These are phyloP conservation scores for Mucor racemosus DNA, from an alignment of 371 early-diverging fungal species.

Conservation along the genomic window DNA sequence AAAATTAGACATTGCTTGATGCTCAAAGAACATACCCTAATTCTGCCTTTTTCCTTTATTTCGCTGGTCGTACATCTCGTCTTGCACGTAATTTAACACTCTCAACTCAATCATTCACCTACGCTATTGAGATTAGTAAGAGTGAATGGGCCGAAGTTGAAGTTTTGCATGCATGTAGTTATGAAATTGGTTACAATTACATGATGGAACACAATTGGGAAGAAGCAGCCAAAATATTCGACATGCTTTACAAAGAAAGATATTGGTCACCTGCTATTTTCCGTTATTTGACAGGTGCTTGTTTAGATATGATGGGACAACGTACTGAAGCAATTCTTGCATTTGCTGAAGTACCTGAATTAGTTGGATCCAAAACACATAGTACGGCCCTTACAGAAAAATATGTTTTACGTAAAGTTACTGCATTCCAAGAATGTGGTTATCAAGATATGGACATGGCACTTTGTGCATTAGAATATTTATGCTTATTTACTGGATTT, in stretches of 20 bases:
- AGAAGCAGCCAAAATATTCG: conserved; percentile 56
- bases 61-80: conserved; percentile 63
- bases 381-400: conserved; percentile 58
- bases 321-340: conserved; percentile 56
- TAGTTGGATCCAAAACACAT: conserved; percentile 49
- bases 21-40: conserved; percentile 64
- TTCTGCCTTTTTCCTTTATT: conserved; percentile 68
- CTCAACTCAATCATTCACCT: conserved; percentile 54
- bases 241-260: conserved; percentile 55
- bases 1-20: conserved; percentile 51
- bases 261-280: conserved; percentile 70
- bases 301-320: conserved; percentile 56
- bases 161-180: conserved; percentile 55
- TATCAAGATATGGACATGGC: conserved; percentile 60
- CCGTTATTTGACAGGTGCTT: conserved; percentile 62
- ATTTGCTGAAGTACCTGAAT: conserved; percentile 47
- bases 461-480: conserved; percentile 61
- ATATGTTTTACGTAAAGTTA: conserved; percentile 60
- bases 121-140: conserved; percentile 57
- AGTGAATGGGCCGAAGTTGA: conserved; percentile 61
- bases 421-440: conserved; percentile 55
- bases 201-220: conserved; percentile 65
- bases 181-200: conserved; percentile 65
- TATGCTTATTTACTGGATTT: conserved; percentile 64
- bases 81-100: conserved; percentile 53